Conservation (phyloP, 2,329 filamentous ascomycete genomes). For the Arthrobotrys sphaeroides region DNA sequence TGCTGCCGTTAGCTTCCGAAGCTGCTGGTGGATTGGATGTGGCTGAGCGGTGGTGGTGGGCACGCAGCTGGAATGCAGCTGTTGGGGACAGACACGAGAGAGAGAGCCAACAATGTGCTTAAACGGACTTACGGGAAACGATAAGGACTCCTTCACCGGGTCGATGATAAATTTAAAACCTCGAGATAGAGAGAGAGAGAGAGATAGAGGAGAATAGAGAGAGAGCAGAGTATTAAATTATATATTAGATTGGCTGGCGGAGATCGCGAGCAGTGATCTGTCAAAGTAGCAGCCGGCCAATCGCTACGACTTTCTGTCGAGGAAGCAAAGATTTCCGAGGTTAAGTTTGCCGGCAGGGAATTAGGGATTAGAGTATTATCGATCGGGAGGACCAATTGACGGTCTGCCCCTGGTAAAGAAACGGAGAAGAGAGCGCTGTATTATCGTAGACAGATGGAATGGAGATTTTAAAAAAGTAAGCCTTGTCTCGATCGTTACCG, state of each 20-base stretch:
- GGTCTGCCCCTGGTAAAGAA: background rate
- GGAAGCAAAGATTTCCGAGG: constrained; percentile 9
- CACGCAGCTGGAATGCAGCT: background rate
- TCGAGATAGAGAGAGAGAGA: background rate
- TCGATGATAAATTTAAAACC: too few relatives aligned
- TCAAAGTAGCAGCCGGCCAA: constrained; percentile 36
- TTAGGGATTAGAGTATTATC: background rate
- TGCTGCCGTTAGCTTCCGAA: constrained; percentile 47
- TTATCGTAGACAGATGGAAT: too few relatives aligned
- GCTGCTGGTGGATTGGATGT: background rate
- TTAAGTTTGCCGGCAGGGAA: background rate
- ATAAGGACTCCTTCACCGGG: background rate
- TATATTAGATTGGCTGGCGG: constrained; percentile 17
- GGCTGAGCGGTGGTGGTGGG: background rate
- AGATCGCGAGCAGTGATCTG: constrained; percentile 31
- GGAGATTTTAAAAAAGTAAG: too few relatives aligned
- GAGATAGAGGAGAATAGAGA: background rate
- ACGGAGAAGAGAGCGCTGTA: constrained; percentile 60
- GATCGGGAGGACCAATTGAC: constrained; percentile 7
- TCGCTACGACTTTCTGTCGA: constrained; percentile 44
- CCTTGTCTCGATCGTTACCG: too few relatives aligned
- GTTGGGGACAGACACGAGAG: background rate
- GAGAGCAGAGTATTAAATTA: background rate
- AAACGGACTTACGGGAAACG: constrained; percentile 22
- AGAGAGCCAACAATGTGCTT: constrained; percentile 14